A percentile compares a stretch with the other conserved stretches of the same genome.
Evolutionary conservation across 768 basidiomycete genomes (phyloP).

Genomic region (Hydnum rufescens): DNA sequence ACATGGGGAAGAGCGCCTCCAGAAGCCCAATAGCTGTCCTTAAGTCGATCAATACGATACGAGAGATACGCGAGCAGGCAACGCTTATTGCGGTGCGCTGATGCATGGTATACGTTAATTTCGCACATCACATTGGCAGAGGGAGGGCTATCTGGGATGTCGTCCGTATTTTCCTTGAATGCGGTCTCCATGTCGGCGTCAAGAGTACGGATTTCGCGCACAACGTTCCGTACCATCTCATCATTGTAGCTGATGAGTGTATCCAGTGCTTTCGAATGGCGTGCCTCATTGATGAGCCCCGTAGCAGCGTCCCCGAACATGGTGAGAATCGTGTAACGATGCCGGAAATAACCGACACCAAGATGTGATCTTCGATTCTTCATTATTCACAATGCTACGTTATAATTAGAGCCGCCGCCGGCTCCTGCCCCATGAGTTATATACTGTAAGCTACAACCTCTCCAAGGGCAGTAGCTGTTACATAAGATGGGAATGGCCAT

Average conservation of each 20-base stretch:
- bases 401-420: no score
- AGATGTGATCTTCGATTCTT: no score
- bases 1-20: constrained; percentile 77
- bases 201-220: constrained; percentile 82
- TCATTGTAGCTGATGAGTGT: constrained; percentile 86
- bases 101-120: constrained; percentile 71
- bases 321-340: background rate
- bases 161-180: constrained; percentile 20
- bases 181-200: constrained; percentile 20
- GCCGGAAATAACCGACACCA: background rate
- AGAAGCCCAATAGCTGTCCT: constrained; percentile 75
- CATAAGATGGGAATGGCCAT: no score
- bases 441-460: no score
- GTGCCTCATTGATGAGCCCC: constrained; percentile 70
- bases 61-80: constrained; percentile 84
- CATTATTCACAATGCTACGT: no score
- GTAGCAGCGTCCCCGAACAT: constrained; percentile 59
- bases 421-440: no score
- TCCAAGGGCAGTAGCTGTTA: no score
- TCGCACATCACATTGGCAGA: constrained; percentile 31
- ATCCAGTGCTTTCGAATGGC: constrained; percentile 66
- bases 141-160: constrained; percentile 16
- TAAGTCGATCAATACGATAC: constrained; percentile 65
- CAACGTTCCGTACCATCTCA: constrained; percentile 60
- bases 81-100: constrained; percentile 85